Conservation (phyloP, 139 green algal species). For the Mesostigma viride region DNA sequence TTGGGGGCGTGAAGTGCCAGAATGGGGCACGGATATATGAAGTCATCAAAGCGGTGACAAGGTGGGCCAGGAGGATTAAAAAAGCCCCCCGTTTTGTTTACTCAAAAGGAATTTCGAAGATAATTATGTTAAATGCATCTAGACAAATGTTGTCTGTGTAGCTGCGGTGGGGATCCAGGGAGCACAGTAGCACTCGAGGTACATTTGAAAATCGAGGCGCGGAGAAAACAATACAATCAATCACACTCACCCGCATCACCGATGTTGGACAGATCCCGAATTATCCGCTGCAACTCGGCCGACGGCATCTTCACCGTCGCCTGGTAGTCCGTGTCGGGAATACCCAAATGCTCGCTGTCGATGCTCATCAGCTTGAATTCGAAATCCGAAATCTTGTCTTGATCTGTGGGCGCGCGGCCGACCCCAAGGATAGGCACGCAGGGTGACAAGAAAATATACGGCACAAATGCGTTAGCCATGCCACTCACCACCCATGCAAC, state of each 20-base stretch:
- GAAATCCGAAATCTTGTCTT: constrained; percentile 90
- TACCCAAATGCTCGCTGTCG: constrained; percentile 93
- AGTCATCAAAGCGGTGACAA: too few relatives aligned
- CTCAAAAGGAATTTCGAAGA: too few relatives aligned
- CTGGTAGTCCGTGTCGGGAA: constrained; percentile 70
- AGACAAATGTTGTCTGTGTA: too few relatives aligned
- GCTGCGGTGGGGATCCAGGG: too few relatives aligned
- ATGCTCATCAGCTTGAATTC: constrained; percentile 99
- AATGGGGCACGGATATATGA: too few relatives aligned
- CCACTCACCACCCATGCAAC: not conserved
- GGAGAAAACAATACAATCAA: too few relatives aligned
- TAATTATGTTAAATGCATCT: too few relatives aligned
- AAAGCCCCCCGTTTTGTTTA: too few relatives aligned
- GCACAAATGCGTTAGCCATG: not conserved
- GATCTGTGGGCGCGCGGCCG: constrained; percentile 18
- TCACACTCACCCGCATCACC: constrained; percentile 78
- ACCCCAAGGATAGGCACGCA: constrained; percentile 1
- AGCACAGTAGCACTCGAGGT: too few relatives aligned
- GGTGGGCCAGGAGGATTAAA: too few relatives aligned
- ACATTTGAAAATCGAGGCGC: too few relatives aligned
- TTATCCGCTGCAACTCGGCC: constrained; percentile 85
- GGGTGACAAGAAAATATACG: not conserved
- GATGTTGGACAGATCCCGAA: constrained; percentile 74
- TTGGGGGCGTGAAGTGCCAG: too few relatives aligned
- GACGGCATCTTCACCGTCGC: constrained; percentile 80